phyloP scores from a whole-genome alignment of 164 flowering plant species.

The Liquidambar formosana region DNA sequence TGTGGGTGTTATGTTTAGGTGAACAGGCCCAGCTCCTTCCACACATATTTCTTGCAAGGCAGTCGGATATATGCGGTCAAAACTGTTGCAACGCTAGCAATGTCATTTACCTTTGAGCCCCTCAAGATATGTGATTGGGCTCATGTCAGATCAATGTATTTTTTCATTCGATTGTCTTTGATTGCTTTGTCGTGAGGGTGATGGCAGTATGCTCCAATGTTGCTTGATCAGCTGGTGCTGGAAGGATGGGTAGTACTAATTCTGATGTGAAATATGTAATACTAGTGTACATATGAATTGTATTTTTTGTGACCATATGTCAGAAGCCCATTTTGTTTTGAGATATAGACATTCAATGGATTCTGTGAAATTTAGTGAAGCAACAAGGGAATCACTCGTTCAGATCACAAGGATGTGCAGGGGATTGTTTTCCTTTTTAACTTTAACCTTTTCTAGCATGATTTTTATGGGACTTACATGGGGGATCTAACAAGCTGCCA shows the following conservation, averaged over 20 bases:
- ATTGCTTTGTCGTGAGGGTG: too few relatives aligned
- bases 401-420: background rate
- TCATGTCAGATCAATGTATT: background rate
- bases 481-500: too few relatives aligned
- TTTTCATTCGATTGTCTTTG: background rate
- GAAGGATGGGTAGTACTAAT: background rate
- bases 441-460: too few relatives aligned
- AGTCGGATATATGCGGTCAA: background rate
- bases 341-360: background rate
- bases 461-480: too few relatives aligned
- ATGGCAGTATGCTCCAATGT: background rate
- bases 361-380: background rate
- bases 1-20: too few relatives aligned
- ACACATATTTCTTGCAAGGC: background rate
- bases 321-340: background rate
- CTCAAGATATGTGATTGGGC: background rate
- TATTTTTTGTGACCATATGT: conserved; percentile 1
- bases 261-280: conserved; percentile 15
- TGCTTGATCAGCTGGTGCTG: background rate
- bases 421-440: too few relatives aligned
- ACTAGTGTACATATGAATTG: conserved; percentile 22
- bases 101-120: too few relatives aligned
- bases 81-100: too few relatives aligned
- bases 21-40: background rate
- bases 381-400: background rate